phyloP scores from a whole-genome alignment of 2,329 filamentous ascomycete genomes.

The Fusarium hainanense region DNA sequence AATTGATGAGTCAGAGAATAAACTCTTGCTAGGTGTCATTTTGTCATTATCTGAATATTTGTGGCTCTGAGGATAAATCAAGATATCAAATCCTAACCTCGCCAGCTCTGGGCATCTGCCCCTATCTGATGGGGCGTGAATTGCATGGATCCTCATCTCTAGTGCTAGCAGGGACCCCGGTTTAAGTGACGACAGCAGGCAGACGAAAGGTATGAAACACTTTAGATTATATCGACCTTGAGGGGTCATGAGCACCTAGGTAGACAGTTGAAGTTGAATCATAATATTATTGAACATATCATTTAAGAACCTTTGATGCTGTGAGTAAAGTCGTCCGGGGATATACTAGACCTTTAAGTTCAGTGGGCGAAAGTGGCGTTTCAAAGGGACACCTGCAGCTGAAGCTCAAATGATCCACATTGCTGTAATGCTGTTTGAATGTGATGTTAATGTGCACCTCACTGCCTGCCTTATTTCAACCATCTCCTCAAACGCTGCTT shows the following conservation, averaged over 20 bases:
- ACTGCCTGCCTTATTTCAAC: conserved; percentile 15
- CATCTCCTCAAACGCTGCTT: background rate
- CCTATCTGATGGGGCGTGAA: conserved; percentile 38
- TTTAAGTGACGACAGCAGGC: conserved; percentile 38
- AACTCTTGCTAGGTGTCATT: background rate
- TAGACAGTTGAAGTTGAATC: background rate
- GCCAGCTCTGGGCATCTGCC: conserved; percentile 5
- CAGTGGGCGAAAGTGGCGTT: background rate
- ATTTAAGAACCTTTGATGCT: background rate
- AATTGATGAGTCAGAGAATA: background rate
- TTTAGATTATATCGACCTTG: conserved; percentile 14
- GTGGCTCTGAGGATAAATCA: background rate
- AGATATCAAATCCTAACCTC: background rate
- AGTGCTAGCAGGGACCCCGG: conserved; percentile 37
- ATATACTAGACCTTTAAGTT: conserved; percentile 5
- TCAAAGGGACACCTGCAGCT: conserved; percentile 12
- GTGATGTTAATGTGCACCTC: conserved; percentile 13
- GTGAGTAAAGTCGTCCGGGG: background rate
- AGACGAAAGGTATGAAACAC: conserved; percentile 34
- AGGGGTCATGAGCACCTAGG: background rate
- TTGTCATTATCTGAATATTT: background rate
- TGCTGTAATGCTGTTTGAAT: background rate
- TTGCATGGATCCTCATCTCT: conserved; percentile 24
- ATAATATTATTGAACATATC: background rate
- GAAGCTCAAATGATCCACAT: conserved; percentile 31